phyloP scores from a whole-genome alignment of 176 grass and related monocot species.

The Oryza officinalis region DNA sequence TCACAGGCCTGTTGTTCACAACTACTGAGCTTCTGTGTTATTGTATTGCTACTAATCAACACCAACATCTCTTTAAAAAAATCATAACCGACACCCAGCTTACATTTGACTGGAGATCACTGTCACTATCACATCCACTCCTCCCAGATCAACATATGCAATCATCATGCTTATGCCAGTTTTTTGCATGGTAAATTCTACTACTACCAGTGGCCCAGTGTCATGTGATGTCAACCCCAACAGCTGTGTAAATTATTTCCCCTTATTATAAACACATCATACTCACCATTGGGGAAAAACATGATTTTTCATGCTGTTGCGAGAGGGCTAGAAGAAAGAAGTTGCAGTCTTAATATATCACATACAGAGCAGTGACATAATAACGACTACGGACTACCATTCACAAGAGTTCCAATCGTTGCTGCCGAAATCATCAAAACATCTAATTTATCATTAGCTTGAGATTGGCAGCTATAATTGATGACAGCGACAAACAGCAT shows the following conservation, averaged over 20 bases:
- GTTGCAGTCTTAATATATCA: neutral
- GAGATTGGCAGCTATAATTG: slow-evolving; percentile 23
- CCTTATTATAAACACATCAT: neutral
- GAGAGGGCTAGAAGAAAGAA: neutral
- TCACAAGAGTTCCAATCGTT: slow-evolving; percentile 15
- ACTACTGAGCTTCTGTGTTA: neutral
- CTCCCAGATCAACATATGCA: slow-evolving; percentile 14
- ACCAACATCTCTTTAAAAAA: neutral
- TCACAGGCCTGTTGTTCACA: neutral
- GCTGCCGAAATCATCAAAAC: slow-evolving; percentile 25
- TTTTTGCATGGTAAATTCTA: neutral
- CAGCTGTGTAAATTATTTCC: neutral
- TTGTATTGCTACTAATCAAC: neutral
- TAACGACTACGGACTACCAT: slow-evolving; percentile 8
- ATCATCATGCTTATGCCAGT: neutral
- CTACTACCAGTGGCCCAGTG: neutral
- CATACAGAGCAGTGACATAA: slow-evolving; percentile 5
- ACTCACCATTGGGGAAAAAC: neutral
- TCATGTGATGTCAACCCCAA: neutral
- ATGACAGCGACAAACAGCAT: neutral
- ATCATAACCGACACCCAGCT: neutral
- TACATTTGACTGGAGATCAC: neutral
- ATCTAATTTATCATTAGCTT: slow-evolving; percentile 20
- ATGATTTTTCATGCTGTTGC: neutral
- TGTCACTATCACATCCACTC: neutral